phyloP scores from a whole-genome alignment of 2,329 filamentous ascomycete genomes.

The Nemania sp. region DNA sequence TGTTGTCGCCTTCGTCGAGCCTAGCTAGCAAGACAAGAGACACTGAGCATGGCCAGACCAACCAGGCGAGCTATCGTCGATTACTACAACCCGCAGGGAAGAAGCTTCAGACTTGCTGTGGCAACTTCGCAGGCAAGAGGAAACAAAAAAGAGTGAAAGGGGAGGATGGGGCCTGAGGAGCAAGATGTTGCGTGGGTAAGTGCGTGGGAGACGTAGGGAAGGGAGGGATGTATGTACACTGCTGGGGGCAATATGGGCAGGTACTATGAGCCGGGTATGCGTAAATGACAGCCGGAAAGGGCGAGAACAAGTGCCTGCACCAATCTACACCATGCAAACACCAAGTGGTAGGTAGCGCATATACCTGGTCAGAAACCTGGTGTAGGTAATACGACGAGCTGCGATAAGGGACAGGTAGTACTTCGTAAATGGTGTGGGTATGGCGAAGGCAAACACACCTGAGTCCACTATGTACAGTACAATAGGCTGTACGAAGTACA shows the following conservation, averaged over 20 bases:
- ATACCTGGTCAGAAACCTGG: too few species aligned
- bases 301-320: too few species aligned
- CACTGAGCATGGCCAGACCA: conserved; percentile 25
- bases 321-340: too few species aligned
- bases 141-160: conserved; percentile 21
- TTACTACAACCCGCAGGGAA: conserved; percentile 23
- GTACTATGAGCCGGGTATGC: neutral
- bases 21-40: conserved; percentile 23
- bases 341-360: too few species aligned
- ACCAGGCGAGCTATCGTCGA: conserved; percentile 26
- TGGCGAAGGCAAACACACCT: too few species aligned
- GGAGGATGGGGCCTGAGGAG: conserved; percentile 23
- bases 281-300: too few species aligned
- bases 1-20: conserved; percentile 14
- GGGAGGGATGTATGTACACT: neutral
- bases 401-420: too few species aligned
- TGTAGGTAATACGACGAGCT: too few species aligned
- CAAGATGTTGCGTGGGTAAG: conserved; percentile 14
- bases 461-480: too few species aligned
- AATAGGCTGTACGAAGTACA: too few species aligned
- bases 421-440: too few species aligned
- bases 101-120: conserved; percentile 38
- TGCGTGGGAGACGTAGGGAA: too few species aligned
- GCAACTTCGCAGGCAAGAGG: conserved; percentile 26
- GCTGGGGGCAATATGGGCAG: neutral